Percentiles rank a stretch among this genome's conserved stretches.
Evolutionary conservation across 2,329 filamentous ascomycete genomes (phyloP).

Genomic region (Colletotrichum limetticola): DNA sequence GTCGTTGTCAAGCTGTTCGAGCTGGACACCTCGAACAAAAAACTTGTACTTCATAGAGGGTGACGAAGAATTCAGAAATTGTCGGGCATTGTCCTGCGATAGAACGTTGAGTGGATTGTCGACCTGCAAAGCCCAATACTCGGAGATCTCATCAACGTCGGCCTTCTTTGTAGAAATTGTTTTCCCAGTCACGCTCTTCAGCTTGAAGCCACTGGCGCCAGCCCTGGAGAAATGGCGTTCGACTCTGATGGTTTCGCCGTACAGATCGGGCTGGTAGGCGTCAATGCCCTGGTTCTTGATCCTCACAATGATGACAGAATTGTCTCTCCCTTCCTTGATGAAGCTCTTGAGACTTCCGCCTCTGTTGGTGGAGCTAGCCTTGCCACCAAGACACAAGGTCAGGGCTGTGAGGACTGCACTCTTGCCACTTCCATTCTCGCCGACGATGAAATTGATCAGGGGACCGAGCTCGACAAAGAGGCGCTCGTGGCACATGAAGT

Average conservation of each 20-base stretch:
- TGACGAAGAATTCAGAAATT: constrained; percentile 89
- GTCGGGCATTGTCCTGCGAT: constrained; percentile 93
- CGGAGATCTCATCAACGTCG: constrained; percentile 91
- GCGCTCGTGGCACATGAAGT: constrained; percentile 95
- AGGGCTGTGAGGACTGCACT: constrained; percentile 94
- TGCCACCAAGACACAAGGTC: constrained; percentile 93
- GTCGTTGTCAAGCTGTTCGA: constrained; percentile 91
- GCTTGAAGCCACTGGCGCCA: constrained; percentile 84
- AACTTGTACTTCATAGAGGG: constrained; percentile 93
- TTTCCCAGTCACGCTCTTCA: constrained; percentile 78
- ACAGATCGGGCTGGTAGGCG: constrained; percentile 85
- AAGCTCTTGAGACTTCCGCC: constrained; percentile 89
- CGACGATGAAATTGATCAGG: constrained; percentile 97
- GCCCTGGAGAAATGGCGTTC: constrained; percentile 86
- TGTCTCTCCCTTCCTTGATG: constrained; percentile 88
- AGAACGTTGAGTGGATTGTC: constrained; percentile 97
- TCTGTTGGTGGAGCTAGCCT: constrained; percentile 91
- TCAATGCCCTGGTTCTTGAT: constrained; percentile 91
- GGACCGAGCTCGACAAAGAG: constrained; percentile 89
- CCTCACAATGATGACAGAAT: constrained; percentile 79
- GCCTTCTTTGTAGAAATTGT: constrained; percentile 84
- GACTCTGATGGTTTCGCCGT: constrained; percentile 87
- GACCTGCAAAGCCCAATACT: constrained; percentile 93
- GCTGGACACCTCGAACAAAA: constrained; percentile 92
- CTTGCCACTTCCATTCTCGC: constrained; percentile 97